Base-by-base conservation (phyloP, 1,284 basidiomycete genomes). In the Apiotrichum brassicae region DNA sequence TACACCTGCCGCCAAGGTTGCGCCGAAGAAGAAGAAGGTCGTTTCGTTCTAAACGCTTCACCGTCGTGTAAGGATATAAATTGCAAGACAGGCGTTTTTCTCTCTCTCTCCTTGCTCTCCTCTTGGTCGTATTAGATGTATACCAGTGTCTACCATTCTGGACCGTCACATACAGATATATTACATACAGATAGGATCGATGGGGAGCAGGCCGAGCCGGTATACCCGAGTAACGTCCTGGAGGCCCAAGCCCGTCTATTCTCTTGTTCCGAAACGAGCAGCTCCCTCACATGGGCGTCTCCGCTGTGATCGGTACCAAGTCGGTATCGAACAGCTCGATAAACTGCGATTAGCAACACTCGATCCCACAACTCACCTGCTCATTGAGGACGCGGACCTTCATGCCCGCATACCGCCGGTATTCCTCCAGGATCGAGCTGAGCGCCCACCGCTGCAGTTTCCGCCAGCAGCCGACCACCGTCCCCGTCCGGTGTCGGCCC, bases 321-420 rank as follows among this genome's bases (percentile, higher is more conserved):
- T 77, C 76, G 42, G 75, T 76, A 54, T 78, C 76, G 51, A 79
- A 79, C 25, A 78, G 68, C 63, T 78, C 77, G 57, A 79, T 79
- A 54, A 78, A 79, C 75, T 78, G 57, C 26, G 2, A 11, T 20
- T 18, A 34, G 33, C 5, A 14, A 14, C 9, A 11, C 28, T 6
- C 11, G 11, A n/a, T 11, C 13, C 37, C 18, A 3, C 1, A 3
- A 68, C 72, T 56, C 36, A 75, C 74, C 68, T 75, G 77, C 58
- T 78, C 77, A 56, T 78, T 78, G 51, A 77, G 64, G 18, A 77
- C 73, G 38, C 77, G 63, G 23, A 78, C 76, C 59, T 78, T 78
- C 50, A 75, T 74, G 1, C 77, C 77, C 2, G 76, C 76, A 43
- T 76, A 78, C 22, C 77, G 58, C 43, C 77, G 57, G 51, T 78